Base-by-base conservation (phyloP, 257 asterid species). In the Nyctanthes arbortristis region DNA sequence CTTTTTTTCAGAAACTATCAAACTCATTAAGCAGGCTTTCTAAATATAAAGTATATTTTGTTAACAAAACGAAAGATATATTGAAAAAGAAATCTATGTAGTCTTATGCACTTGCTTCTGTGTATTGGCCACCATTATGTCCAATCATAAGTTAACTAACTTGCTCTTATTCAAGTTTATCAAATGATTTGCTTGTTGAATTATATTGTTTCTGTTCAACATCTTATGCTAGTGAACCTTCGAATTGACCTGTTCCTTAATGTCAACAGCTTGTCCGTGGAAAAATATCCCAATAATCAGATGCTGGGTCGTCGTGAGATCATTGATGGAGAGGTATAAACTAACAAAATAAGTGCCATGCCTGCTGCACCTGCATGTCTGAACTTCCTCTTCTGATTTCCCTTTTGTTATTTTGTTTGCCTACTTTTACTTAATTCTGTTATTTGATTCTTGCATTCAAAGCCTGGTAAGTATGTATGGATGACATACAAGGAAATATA, bases 291-390 rank as follows among this genome's bases (percentile, higher is more conserved):
- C 63, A 70, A 89, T 52, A 93, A 89, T 71, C 82, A 29, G 40
- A 93, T 93, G 99, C 99, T 91, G 78, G 96, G 99, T 34, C 85
- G 75, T 60, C 91, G 96, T 72, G 91, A 91, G 75, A 66, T 86
- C 66, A 84, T 79, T 54, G 13, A 84, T 77, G 97, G 96, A 75
- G 79, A 93, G 93, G 99, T 93, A 93, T 36, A 61, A 57, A 10
- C 67, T 49, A 47, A 49, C 1, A 13, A 49, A 20, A 49, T 39
- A 63, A 35, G 39, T 45, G 28, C 65, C 70, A 57, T 76, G 72
- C 73, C 32, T 45, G 28, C 65, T 67, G 47, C 73, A 69, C 73
- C 32, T 63, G 65, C 65, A 31, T 59, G 59, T 27, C 36, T 62
- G 40, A 69, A 18, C 47, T 80, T 77, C 24, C 34, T 54, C 28